Base-by-base conservation (phyloP, 139 green algal genomes). In the Mesotaenium endlicherianum region DNA sequence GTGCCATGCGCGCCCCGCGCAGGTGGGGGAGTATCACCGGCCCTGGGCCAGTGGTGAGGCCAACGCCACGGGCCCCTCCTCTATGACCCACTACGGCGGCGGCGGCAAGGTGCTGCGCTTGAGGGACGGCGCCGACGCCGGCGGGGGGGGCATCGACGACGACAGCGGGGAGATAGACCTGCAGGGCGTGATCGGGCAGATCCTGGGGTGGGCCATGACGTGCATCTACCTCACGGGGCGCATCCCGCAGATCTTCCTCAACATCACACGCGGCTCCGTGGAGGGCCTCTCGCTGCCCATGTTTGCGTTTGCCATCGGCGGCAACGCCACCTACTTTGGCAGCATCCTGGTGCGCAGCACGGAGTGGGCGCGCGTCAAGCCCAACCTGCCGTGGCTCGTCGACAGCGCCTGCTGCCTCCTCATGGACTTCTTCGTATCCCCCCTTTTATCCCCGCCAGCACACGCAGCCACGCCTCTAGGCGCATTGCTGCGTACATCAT, bases 391-490 rank as follows among this genome's bases (percentile, higher is more conserved):
- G 42, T 88, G 82, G 82, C 58, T 88, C 26, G 31, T 79, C 14
- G 82, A 88, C 74, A 42, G 26, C 57, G 53, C 41, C 3, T 49
- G 4, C 3, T 88, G 82, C 41, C 14, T 88, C n/a, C 20, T 30
- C 39, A 68, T 88, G 40, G 82, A 88, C 40, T 64, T 87, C n/a
- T 82, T 81, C 26, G 70, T 86, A 75, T 83, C 57, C 76, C n/a
- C n/a, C n/a, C n/a, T n/a, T n/a, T n/a, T 70, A n/a, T n/a, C n/a
- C n/a, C n/a, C n/a, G n/a, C n/a, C n/a, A n/a, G n/a, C n/a, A n/a
- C n/a, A n/a, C n/a, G n/a, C n/a, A n/a, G n/a, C n/a, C n/a, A n/a
- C n/a, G n/a, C n/a, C n/a, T n/a, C n/a, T n/a, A n/a, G n/a, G n/a
- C n/a, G n/a, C n/a, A n/a, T n/a, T n/a, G n/a, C n/a, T n/a, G n/a